phyloP scores from a whole-genome alignment of 1,284 basidiomycete genomes.

The Malassezia slooffiae region DNA sequence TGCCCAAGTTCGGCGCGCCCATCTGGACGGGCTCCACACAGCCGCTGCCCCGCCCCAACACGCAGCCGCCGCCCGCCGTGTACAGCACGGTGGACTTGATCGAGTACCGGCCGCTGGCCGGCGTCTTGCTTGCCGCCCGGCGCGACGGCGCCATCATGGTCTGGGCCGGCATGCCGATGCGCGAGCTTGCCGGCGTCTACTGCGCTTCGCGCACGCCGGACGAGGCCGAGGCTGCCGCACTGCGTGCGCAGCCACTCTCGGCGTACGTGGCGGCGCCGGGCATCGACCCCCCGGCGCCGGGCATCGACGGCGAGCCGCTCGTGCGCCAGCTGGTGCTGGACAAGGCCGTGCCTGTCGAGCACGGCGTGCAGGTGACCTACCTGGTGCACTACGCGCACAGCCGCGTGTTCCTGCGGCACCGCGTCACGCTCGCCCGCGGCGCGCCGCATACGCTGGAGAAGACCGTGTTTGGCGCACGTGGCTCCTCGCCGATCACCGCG shows the following conservation, averaged over 20 bases:
- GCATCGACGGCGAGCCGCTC: neutral
- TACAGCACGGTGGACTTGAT: constrained; percentile 17
- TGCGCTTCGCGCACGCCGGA: neutral
- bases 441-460: constrained; percentile 17
- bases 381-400: constrained; percentile 23
- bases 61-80: constrained; percentile 4
- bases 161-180: constrained; percentile 27
- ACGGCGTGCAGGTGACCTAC: constrained; percentile 9
- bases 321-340: constrained; percentile 1
- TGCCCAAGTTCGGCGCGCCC: constrained; percentile 21
- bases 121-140: constrained; percentile 32
- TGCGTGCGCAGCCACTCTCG: neutral
- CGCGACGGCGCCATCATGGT: constrained; percentile 28
- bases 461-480: constrained; percentile 25
- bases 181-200: constrained; percentile 21
- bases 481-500: constrained; percentile 26
- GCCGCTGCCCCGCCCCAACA: constrained; percentile 3
- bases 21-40: constrained; percentile 23
- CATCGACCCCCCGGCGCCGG: neutral
- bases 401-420: constrained; percentile 22
- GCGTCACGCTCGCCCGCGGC: neutral
- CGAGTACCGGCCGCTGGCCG: constrained; percentile 27
- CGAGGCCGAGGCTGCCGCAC: neutral
- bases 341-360: neutral
- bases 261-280: neutral